Conservation (phyloP, 129 eudicot species). For the Chrysanthemum seticuspe region DNA sequence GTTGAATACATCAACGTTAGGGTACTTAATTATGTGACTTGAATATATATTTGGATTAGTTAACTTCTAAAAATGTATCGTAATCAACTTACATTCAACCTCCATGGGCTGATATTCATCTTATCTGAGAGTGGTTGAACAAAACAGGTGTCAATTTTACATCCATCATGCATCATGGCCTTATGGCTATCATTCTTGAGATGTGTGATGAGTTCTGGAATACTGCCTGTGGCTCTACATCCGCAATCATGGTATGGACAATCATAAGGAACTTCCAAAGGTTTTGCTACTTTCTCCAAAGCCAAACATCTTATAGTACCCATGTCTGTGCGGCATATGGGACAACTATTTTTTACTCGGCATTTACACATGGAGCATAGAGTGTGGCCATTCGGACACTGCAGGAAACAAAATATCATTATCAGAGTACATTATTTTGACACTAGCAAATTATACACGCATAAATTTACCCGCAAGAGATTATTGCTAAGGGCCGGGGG, state of each 20-base stretch:
- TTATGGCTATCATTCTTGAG: neutral
- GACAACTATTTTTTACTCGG: neutral
- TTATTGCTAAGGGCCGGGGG: too few species aligned
- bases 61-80: neutral
- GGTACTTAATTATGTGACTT: neutral
- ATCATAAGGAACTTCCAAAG: neutral
- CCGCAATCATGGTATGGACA: neutral
- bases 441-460: too few species aligned
- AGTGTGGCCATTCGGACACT: constrained; percentile 11
- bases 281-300: constrained; percentile 8
- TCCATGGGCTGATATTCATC: neutral
- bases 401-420: neutral
- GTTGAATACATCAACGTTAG: neutral
- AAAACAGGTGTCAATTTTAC: neutral
- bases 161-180: neutral
- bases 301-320: constrained; percentile 10
- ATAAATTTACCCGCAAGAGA: too few species aligned
- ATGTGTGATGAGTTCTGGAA: neutral
- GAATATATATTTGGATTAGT: neutral
- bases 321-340: neutral
- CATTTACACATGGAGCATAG: constrained; percentile 2
- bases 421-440: too few species aligned
- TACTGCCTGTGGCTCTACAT: neutral
- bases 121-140: neutral
- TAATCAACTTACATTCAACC: neutral